Evolutionary conservation across 1,139 yeast species (phyloP).

Genomic region (Suhomyces panamericanus): DNA sequence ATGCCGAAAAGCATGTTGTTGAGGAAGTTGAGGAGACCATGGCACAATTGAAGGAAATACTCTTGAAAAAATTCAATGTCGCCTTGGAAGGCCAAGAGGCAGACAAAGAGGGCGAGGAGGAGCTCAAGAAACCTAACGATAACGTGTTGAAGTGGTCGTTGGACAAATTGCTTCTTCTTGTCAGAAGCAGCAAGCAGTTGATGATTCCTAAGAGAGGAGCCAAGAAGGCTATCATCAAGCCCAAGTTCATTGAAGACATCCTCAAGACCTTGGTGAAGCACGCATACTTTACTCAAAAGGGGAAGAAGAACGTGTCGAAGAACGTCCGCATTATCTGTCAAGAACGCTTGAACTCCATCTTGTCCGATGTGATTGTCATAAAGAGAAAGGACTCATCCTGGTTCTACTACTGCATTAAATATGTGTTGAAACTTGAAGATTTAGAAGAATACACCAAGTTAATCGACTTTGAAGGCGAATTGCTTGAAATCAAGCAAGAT

Average conservation of each 20-base stretch:
- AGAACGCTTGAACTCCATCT: constrained; percentile 64
- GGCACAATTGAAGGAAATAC: constrained; percentile 23
- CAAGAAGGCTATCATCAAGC: constrained; percentile 15
- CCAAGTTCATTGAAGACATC: constrained; percentile 48
- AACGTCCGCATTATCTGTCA: constrained; percentile 45
- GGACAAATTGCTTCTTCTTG: constrained; percentile 62
- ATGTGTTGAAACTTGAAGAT: constrained; percentile 29
- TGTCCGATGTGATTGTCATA: constrained; percentile 56
- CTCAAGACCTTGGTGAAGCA: constrained; percentile 52
- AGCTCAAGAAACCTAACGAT: constrained; percentile 33
- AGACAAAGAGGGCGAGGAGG: constrained; percentile 13
- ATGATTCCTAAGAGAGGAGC: constrained; percentile 10
- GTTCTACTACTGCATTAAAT: constrained; percentile 50
- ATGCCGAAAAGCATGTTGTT: constrained; percentile 15
- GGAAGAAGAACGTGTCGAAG: constrained; percentile 24
- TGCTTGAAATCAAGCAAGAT: constrained; percentile 48
- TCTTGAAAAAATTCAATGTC: constrained; percentile 24
- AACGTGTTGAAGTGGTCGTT: constrained; percentile 63
- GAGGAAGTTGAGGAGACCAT: constrained; percentile 19
- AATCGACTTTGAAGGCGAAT: constrained; percentile 55
- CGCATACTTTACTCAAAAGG: constrained; percentile 51
- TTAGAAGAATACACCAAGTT: constrained; percentile 30
- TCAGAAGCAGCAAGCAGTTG: constrained; percentile 48
- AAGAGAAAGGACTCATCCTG: constrained; percentile 51
- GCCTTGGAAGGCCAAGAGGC: constrained; percentile 21